Conservation (phyloP, 2,329 filamentous ascomycete genomes). For the Sporothrix mexicana region DNA sequence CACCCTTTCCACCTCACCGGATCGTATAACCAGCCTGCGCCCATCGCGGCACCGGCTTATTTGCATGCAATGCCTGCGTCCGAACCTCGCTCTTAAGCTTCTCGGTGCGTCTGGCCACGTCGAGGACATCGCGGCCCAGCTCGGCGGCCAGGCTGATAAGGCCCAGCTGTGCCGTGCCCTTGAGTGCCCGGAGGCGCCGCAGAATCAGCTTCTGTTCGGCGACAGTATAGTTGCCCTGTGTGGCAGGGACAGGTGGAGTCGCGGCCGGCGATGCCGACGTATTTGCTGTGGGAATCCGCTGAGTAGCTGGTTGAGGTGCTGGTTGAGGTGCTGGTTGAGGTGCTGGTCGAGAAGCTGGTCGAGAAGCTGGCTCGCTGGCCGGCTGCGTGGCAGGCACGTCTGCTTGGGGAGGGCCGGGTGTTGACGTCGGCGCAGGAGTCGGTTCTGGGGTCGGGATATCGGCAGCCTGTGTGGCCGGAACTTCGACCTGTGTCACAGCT, state of each 20-base stretch:
- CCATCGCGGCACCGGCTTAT: slow-evolving; percentile 32
- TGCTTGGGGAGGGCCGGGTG: background rate
- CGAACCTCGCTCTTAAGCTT: slow-evolving; percentile 34
- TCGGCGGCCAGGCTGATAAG: slow-evolving; percentile 31
- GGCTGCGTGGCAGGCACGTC: background rate
- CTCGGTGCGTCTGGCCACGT: slow-evolving; percentile 34
- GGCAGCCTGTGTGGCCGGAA: background rate
- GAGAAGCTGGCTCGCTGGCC: too few species aligned
- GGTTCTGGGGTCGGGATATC: background rate
- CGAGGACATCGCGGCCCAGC: slow-evolving; percentile 30
- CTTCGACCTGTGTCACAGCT: background rate
- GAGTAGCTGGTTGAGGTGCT: background rate
- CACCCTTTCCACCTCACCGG: background rate
- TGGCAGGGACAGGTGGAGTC: background rate
- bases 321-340: background rate
- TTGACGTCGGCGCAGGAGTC: background rate
- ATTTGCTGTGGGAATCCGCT: too few species aligned
- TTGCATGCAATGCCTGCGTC: background rate
- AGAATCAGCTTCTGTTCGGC: slow-evolving; percentile 31
- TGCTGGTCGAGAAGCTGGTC: background rate
- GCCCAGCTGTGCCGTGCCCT: slow-evolving; percentile 17
- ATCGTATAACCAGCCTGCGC: slow-evolving; percentile 29
- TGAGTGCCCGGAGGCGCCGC: slow-evolving; percentile 17
- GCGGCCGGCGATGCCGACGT: too few species aligned
- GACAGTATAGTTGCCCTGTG: background rate